A percentile compares a stretch with the other conserved stretches of the same genome.
Evolutionary conservation across 2,329 filamentous ascomycete species (phyloP).

Genomic region (Graphilbum ipis-grandicollis): DNA sequence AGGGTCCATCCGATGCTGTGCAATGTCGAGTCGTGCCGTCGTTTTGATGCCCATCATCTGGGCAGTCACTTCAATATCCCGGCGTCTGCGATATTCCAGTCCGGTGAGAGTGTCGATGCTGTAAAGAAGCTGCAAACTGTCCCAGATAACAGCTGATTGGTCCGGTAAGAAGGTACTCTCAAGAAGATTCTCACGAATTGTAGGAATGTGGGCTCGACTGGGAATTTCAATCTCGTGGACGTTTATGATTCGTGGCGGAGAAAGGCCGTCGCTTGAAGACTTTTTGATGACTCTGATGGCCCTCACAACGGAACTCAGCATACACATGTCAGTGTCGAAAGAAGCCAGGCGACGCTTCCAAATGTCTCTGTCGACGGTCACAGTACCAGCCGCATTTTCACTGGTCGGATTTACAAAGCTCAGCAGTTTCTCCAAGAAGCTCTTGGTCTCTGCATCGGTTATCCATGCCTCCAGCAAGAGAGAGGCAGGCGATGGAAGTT

Average conservation of each 20-base stretch:
- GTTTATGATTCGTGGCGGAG: background rate
- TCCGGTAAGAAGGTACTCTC: constrained; percentile 2
- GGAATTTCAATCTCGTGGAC: constrained; percentile 1
- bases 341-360: constrained; percentile 1
- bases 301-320: constrained; percentile 5
- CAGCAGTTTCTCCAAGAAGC: constrained; percentile 4
- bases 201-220: background rate
- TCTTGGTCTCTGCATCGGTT: constrained; percentile 2
- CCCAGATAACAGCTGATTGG: constrained; percentile 6
- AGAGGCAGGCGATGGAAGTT: constrained; percentile 5
- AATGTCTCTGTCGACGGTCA: background rate
- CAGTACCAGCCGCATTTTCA: background rate
- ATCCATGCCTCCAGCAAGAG: constrained; percentile 8
- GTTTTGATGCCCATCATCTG: constrained; percentile 2
- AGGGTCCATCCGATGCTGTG: constrained; percentile 3
- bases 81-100: constrained; percentile 6
- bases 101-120: constrained; percentile 6
- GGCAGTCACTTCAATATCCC: constrained; percentile 5
- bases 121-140: constrained; percentile 1
- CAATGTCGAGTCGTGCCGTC: constrained; percentile 2
- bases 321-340: constrained; percentile 6
- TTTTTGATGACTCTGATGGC: constrained; percentile 5
- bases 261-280: background rate
- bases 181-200: background rate
- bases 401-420: background rate